Evolutionary conservation across 1,284 basidiomycete species (phyloP).

Genomic region (Apiotrichum mycotoxinovorans): DNA sequence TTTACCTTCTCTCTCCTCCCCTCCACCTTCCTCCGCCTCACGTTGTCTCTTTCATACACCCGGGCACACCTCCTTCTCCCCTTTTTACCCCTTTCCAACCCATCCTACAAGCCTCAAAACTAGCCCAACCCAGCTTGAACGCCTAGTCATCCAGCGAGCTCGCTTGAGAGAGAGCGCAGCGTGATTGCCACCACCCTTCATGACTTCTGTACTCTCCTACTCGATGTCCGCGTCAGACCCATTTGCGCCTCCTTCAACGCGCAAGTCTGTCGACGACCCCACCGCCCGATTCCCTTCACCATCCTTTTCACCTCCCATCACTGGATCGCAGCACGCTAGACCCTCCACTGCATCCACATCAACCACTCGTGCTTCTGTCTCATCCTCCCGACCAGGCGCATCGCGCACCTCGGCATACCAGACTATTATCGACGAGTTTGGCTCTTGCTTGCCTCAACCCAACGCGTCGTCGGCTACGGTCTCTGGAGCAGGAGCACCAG

Average conservation of each 20-base stretch:
- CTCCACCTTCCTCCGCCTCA: neutral
- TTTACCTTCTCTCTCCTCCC: neutral
- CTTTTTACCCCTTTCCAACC: neutral
- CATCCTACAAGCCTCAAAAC: too few species aligned
- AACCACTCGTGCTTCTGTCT: conserved; percentile 15
- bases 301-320: conserved; percentile 8
- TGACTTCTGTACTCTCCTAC: conserved; percentile 16
- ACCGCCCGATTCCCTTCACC: conserved; percentile 13
- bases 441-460: conserved; percentile 11
- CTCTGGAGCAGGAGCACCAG: neutral
- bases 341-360: conserved; percentile 19
- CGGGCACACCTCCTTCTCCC: neutral
- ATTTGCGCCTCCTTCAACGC: conserved; percentile 17
- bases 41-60: too few species aligned
- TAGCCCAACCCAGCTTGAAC: neutral
- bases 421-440: conserved; percentile 22
- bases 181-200: conserved; percentile 5
- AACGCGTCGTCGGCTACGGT: neutral
- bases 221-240: conserved; percentile 20
- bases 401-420: conserved; percentile 13
- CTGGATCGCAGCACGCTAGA: conserved; percentile 9
- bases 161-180: neutral
- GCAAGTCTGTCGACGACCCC: conserved; percentile 16
- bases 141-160: neutral
- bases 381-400: conserved; percentile 10